phyloP scores from a whole-genome alignment of 345 rosid species.

The Salix arbutifolia region DNA sequence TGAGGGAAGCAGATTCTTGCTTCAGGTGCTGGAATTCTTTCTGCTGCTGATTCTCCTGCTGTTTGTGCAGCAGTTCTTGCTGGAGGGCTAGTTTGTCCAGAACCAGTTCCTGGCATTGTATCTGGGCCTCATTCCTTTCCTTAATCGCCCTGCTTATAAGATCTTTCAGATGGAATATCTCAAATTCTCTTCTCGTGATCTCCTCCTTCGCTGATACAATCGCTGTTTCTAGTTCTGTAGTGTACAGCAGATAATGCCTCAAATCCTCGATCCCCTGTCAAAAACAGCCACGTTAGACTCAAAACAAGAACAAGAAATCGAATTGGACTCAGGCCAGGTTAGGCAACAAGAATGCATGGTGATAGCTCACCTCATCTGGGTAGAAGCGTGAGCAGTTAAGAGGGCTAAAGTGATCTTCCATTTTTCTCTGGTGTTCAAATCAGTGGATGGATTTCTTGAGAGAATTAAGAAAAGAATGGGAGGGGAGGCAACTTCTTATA shows the following conservation, averaged over 20 bases:
- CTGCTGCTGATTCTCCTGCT: slow-evolving; percentile 7
- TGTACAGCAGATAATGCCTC: slow-evolving; percentile 35
- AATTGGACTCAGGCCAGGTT: not conserved
- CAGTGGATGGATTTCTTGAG: not conserved
- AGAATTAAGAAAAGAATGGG: not conserved
- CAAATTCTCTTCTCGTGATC: slow-evolving; percentile 39
- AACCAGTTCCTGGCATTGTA: slow-evolving; percentile 31
- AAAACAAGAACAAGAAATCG: not conserved
- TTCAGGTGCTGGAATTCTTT: slow-evolving; percentile 2
- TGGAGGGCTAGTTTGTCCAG: slow-evolving; percentile 31
- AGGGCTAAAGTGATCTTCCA: slow-evolving; percentile 46
- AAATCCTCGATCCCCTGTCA: slow-evolving; percentile 49
- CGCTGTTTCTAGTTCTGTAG: slow-evolving; percentile 47
- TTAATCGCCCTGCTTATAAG: slow-evolving; percentile 28
- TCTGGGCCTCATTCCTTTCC: slow-evolving; percentile 46
- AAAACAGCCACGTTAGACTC: not conserved
- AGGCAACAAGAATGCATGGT: not conserved
- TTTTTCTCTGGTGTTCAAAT: not conserved
- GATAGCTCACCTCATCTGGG: slow-evolving; percentile 36
- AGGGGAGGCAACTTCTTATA: slow-evolving; percentile 23
- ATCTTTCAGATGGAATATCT: slow-evolving; percentile 40
- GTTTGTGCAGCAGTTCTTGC: slow-evolving; percentile 20
- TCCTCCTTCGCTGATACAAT: slow-evolving; percentile 48
- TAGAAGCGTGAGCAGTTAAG: slow-evolving; percentile 29
- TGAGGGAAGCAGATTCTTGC: slow-evolving; percentile 18